phyloP scores from a whole-genome alignment of 2,329 filamentous ascomycete genomes.

The Claviceps arundinis region DNA sequence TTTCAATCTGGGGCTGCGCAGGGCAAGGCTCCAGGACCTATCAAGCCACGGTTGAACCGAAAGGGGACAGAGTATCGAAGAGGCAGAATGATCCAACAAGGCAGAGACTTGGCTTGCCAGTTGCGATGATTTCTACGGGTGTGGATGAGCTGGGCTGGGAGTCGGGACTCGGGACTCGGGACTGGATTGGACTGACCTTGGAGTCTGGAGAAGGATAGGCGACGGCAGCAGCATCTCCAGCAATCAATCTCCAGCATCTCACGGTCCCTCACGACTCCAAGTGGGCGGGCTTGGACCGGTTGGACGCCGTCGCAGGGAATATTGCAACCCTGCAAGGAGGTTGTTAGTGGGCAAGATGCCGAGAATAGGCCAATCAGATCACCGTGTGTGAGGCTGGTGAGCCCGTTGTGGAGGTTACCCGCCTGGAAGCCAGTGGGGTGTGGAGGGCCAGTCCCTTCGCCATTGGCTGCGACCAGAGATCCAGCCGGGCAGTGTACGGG shows the following conservation, averaged over 20 bases:
- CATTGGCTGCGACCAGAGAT: not conserved
- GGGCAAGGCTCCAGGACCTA: not conserved
- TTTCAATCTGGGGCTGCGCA: not conserved
- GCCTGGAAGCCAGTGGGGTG: not conserved
- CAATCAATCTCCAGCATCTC: too few species aligned
- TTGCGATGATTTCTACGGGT: not conserved
- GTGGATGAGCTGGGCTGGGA: not conserved
- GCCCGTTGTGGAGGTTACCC: not conserved
- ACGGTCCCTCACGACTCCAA: too few species aligned
- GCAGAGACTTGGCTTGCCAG: not conserved
- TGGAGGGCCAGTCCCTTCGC: not conserved
- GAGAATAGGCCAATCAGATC: not conserved
- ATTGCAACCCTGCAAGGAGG: not conserved
- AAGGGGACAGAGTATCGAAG: not conserved
- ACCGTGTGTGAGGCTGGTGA: not conserved
- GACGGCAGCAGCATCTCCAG: too few species aligned
- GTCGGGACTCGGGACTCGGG: too few species aligned
- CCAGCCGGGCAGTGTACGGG: not conserved
- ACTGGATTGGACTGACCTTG: too few species aligned
- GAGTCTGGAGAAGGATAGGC: too few species aligned
- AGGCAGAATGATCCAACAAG: not conserved
- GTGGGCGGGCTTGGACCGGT: too few species aligned
- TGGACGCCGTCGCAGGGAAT: too few species aligned
- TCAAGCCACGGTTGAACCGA: too few species aligned
- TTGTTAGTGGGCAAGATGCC: not conserved